Conservation (phyloP, 2,329 filamentous ascomycete genomes). For the Aspergillus aculeatinus region DNA sequence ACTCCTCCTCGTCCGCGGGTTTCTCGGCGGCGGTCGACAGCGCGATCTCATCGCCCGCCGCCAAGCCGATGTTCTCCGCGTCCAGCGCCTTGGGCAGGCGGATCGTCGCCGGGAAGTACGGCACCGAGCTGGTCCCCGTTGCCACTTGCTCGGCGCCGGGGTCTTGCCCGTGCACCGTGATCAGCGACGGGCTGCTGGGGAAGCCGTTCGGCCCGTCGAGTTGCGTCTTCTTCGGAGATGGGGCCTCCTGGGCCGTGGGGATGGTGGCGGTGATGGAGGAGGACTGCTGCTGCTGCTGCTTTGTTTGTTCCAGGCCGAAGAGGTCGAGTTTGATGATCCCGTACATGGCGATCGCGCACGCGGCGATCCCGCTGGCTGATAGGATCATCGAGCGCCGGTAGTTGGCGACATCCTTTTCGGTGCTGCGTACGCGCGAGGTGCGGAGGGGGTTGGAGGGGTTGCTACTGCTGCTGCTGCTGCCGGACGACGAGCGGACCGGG, state of each 20-base stretch:
- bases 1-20: slow-evolving; percentile 59
- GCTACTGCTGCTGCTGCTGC: slow-evolving; percentile 22
- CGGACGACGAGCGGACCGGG: slow-evolving; percentile 24
- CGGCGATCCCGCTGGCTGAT: slow-evolving; percentile 40
- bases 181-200: slow-evolving; percentile 32
- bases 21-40: slow-evolving; percentile 37
- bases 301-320: slow-evolving; percentile 21
- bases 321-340: slow-evolving; percentile 40
- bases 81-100: slow-evolving; percentile 54
- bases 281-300: neutral
- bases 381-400: slow-evolving; percentile 33
- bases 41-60: slow-evolving; percentile 36
- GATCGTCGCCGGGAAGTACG: slow-evolving; percentile 73
- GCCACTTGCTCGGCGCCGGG: slow-evolving; percentile 69
- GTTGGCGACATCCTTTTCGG: slow-evolving; percentile 26
- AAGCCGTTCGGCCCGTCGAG: slow-evolving; percentile 44
- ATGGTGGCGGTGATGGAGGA: neutral
- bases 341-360: slow-evolving; percentile 43
- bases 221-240: slow-evolving; percentile 26
- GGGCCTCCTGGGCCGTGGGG: neutral
- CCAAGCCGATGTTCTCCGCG: slow-evolving; percentile 27
- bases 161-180: slow-evolving; percentile 49
- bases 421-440: slow-evolving; percentile 18
- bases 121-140: slow-evolving; percentile 78
- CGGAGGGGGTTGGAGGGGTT: slow-evolving; percentile 35